phyloP scores from a whole-genome alignment of 1,284 basidiomycete species.

The Cutaneotrichosporon cavernicola region DNA sequence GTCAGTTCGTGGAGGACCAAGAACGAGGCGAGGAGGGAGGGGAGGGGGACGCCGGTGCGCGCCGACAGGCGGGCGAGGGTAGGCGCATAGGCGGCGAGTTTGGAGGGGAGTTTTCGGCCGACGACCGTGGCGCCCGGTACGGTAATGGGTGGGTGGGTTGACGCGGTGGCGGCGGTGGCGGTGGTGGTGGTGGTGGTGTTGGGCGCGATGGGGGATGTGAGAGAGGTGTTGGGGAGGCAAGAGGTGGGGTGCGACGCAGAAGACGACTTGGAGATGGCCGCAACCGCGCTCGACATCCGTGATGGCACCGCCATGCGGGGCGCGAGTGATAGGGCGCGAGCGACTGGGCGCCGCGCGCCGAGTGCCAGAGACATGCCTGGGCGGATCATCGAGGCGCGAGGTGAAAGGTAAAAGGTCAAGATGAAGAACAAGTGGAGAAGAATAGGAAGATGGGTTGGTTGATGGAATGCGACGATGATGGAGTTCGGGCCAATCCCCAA shows the following conservation, averaged over 20 bases:
- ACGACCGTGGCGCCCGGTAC: neutral
- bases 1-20: conserved; percentile 83
- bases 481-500: neutral
- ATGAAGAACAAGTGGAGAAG: no score
- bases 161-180: neutral
- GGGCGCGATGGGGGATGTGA: neutral
- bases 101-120: conserved; percentile 14
- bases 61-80: conserved; percentile 33
- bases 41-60: conserved; percentile 58
- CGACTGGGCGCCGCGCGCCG: neutral
- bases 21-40: conserved; percentile 76
- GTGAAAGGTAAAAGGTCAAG: neutral
- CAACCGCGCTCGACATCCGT: neutral
- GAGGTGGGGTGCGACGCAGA: neutral
- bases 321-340: neutral
- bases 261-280: neutral
- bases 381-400: neutral
- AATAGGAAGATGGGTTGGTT: neutral
- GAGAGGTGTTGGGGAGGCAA: neutral
- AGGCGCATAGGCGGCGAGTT: conserved; percentile 33
- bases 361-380: neutral
- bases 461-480: neutral
- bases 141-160: neutral
- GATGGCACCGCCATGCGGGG: neutral
- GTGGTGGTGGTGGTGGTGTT: neutral